Conservation (phyloP, 768 basidiomycete species). For the Atractiella rhizophila region DNA sequence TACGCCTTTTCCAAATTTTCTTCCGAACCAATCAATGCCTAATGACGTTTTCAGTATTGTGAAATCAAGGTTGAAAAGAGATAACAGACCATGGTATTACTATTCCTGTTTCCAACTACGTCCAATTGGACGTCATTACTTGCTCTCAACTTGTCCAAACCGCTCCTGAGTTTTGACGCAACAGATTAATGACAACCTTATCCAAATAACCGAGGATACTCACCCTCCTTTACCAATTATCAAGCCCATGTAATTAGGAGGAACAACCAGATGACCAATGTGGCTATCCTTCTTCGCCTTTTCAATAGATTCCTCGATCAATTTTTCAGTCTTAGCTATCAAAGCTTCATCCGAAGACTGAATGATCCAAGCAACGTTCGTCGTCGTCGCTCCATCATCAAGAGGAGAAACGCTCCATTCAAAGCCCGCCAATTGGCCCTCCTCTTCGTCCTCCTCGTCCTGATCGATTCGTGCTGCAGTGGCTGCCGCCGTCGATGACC, state of each 20-base stretch:
- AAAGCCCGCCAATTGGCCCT: too few relatives aligned
- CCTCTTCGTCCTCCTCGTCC: constrained; percentile 31
- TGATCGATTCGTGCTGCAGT: constrained; percentile 59
- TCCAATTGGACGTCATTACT: too few relatives aligned
- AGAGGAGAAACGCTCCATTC: constrained; percentile 67
- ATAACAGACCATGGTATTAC: too few relatives aligned
- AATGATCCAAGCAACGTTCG: constrained; percentile 23
- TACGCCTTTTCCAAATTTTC: too few relatives aligned
- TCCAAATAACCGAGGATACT: neutral
- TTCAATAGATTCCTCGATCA: constrained; percentile 42
- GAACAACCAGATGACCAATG: constrained; percentile 58
- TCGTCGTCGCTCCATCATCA: constrained; percentile 16
- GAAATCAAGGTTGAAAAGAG: too few relatives aligned
- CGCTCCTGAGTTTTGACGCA: constrained; percentile 13
- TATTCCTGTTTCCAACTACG: too few relatives aligned
- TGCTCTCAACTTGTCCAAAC: constrained; percentile 15
- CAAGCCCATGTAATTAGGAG: constrained; percentile 8
- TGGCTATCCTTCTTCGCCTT: constrained; percentile 47
- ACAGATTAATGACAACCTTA: constrained; percentile 1
- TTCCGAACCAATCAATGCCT: too few relatives aligned
- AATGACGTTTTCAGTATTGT: too few relatives aligned
- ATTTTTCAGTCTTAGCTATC: constrained; percentile 46
- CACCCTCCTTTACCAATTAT: too few relatives aligned
- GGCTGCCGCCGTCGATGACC: constrained; percentile 16
- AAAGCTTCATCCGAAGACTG: constrained; percentile 51